A percentile compares a stretch with the other conserved stretches of the same genome.
Evolutionary conservation across 176 grass and related monocot genomes (phyloP).

Genomic region (sorghum (Sorghum bicolor)): Sorghum_bicolor_NCBIv3 NC_012871.2:5613501-5614000

Average conservation of each 20-base stretch:
- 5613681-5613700: slow-evolving; percentile 35
- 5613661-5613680: slow-evolving; percentile 53
- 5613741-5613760: slow-evolving; percentile 74
- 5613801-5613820: too few relatives aligned
- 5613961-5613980: too few relatives aligned
- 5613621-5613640: too few relatives aligned
- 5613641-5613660: too few relatives aligned
- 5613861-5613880: neutral
- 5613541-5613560: too few relatives aligned
- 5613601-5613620: too few relatives aligned
- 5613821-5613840: too few relatives aligned
- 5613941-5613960: neutral
- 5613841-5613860: neutral
- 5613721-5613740: slow-evolving; percentile 83
- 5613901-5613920: neutral
- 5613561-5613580: too few relatives aligned
- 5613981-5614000: neutral
- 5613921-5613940: neutral
- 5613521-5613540: too few relatives aligned
- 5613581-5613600: too few relatives aligned
- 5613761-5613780: slow-evolving; percentile 99
- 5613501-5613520: too few relatives aligned
- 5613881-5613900: neutral
- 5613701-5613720: slow-evolving; percentile 51
- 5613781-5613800: neutral